Evolutionary conservation across 2,329 filamentous ascomycete genomes (phyloP).

Genomic region (Aspergillus uvarum): DNA sequence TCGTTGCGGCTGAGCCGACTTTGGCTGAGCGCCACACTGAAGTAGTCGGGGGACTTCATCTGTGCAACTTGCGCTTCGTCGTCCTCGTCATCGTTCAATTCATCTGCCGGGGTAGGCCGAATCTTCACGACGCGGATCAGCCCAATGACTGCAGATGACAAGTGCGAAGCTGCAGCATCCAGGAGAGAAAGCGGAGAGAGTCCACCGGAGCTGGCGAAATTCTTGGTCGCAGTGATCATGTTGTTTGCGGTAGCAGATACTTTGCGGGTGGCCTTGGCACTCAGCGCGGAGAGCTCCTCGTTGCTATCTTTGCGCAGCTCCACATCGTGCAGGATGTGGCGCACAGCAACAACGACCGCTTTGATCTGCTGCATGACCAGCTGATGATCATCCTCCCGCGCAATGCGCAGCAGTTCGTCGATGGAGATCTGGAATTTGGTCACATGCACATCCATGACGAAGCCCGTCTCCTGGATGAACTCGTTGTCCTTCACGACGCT

Average conservation of each 20-base stretch:
- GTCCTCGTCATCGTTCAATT: conserved; percentile 76
- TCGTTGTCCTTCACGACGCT: conserved; percentile 67
- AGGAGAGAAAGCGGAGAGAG: conserved; percentile 90
- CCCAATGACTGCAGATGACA: conserved; percentile 82
- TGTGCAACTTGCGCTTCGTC: conserved; percentile 65
- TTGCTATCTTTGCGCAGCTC: conserved; percentile 57
- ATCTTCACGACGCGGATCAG: conserved; percentile 83
- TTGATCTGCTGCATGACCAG: conserved; percentile 85
- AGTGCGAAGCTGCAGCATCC: conserved; percentile 88
- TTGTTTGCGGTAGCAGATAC: conserved; percentile 95
- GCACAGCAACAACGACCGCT: conserved; percentile 75
- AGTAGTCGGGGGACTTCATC: conserved; percentile 67
- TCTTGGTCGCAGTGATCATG: conserved; percentile 90
- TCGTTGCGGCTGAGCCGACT: conserved; percentile 62
- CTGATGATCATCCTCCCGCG: conserved; percentile 70
- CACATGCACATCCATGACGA: conserved; percentile 87
- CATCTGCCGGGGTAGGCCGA: conserved; percentile 68
- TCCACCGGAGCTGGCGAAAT: conserved; percentile 78
- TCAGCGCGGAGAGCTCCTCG: conserved; percentile 58
- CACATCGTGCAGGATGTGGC: conserved; percentile 80
- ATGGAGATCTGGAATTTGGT: conserved; percentile 94
- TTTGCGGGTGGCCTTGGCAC: conserved; percentile 71
- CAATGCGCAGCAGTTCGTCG: conserved; percentile 80
- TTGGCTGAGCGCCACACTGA: conserved; percentile 56
- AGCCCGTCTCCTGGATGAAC: conserved; percentile 68